Base-by-base conservation (phyloP, 2,329 filamentous ascomycete species). In the Fusarium sacchari region DNA sequence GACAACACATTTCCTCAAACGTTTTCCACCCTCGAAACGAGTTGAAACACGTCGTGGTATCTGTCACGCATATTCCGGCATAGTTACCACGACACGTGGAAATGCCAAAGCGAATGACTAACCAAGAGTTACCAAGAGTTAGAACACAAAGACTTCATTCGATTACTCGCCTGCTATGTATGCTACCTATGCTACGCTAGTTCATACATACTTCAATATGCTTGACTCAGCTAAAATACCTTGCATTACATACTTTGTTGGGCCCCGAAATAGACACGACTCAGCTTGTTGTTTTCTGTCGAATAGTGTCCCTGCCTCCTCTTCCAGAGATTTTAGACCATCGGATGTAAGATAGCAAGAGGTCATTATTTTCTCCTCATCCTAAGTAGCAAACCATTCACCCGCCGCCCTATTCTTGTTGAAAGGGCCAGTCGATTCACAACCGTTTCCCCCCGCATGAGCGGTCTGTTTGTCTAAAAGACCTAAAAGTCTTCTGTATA, bases 401-500 rank as follows among this genome's bases (percentile, higher is more conserved):
- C 60, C 34, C 47, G 44, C 53, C 55, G 24, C 30, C 56, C 50
- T 18, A 39, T 36, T 36, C 68, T 60, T 44, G 39, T 60, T 44
- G 39, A 67, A 49, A 53, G 67, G 67, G 40, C 49, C 69, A 68
- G 55, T 75, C 74, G 46, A 62, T 42, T 61, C 52, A 43, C 61
- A 24, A 62, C 44, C 71, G 39, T 63, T 61, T 69, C 73, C 69
- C 72, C 76, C 76, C 76, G 76, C 76, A 76, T 59, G 76, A 78
- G 75, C 76, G 76, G 75, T 76, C 71, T 69, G 65, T 71, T 69
- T 69, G 67, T 78, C 76, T 77, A 78, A 69, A 73, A 75, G 73
- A 42, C 76, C 76, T 76, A 67, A 30, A 60, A 77, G 73, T 68
- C 71, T 73, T 67, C 22, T 73, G 49, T 40, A 40, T 65, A 34